Conservation (phyloP, 371 early-diverging fungal genomes). For the Mortierella sp. region DNA sequence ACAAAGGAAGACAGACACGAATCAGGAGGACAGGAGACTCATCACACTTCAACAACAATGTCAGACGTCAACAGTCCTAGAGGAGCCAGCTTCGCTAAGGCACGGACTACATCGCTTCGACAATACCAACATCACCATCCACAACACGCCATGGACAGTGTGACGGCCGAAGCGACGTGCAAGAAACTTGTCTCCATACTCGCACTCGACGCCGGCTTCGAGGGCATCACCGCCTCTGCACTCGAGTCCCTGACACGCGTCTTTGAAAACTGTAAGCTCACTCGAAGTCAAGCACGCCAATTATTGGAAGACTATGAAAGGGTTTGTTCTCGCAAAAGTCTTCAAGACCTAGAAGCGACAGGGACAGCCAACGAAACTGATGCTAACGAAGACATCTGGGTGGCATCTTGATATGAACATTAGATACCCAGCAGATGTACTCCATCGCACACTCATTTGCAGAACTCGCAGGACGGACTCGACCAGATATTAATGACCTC, state of each 20-base stretch:
- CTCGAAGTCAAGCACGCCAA: background rate
- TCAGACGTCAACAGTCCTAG: constrained; percentile 17
- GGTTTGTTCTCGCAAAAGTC: background rate
- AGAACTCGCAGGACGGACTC: constrained; percentile 68
- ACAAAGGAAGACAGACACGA: background rate
- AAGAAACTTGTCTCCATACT: constrained; percentile 41
- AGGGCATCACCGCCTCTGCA: constrained; percentile 64
- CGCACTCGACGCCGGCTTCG: constrained; percentile 62
- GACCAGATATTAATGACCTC: constrained; percentile 69
- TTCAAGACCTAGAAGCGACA: background rate
- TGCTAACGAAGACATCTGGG: background rate
- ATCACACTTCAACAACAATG: background rate
- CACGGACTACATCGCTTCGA: background rate
- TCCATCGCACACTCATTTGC: constrained; percentile 64
- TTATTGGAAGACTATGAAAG: background rate
- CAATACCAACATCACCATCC: constrained; percentile 10
- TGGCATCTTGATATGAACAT: background rate
- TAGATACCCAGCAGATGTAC: constrained; percentile 69
- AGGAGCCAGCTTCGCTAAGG: background rate
- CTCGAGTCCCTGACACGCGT: constrained; percentile 61
- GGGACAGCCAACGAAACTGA: background rate
- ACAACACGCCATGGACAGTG: constrained; percentile 33
- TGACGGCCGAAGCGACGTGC: constrained; percentile 40
- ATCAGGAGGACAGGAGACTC: background rate
- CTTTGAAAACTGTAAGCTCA: constrained; percentile 63